Evolutionary conservation across 2,329 filamentous ascomycete species (phyloP).

Genomic region (Ilyonectria robusta): DNA sequence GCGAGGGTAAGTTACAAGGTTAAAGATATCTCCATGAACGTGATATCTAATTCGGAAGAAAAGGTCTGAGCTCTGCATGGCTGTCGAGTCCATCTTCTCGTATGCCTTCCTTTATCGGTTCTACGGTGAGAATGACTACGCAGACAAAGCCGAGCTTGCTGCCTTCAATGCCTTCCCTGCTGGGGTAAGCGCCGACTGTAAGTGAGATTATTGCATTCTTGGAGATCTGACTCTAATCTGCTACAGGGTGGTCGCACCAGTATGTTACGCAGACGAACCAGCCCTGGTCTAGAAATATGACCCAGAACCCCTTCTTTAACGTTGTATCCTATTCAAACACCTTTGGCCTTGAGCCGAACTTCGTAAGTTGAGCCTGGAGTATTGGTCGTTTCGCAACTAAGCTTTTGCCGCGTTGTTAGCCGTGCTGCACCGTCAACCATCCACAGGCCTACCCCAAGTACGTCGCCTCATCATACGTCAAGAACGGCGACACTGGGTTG

Average conservation of each 20-base stretch:
- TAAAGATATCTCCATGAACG: too few relatives aligned
- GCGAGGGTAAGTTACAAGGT: background rate
- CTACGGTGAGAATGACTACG: background rate
- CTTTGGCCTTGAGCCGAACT: background rate
- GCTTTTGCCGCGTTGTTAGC: background rate
- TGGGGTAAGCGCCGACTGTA: background rate
- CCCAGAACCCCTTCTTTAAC: background rate
- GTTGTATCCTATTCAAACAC: background rate
- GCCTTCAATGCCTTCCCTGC: slow-evolving; percentile 3
- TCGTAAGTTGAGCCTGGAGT: background rate
- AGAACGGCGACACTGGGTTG: background rate
- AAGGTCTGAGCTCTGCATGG: background rate
- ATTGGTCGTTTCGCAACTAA: background rate
- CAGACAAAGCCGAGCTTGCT: background rate
- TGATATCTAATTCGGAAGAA: too few relatives aligned
- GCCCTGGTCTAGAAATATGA: background rate
- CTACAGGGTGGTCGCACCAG: slow-evolving; percentile 1
- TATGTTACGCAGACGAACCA: slow-evolving; percentile 1
- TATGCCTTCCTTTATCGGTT: background rate
- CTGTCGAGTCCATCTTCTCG: slow-evolving; percentile 1
- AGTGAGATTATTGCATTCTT: too few relatives aligned
- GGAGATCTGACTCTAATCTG: too few relatives aligned
- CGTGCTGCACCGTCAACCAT: background rate
- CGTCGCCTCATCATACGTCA: background rate
- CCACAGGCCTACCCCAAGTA: background rate